Conservation (phyloP, 805 yeast species). For the Hanseniaspora clermontiae region DNA sequence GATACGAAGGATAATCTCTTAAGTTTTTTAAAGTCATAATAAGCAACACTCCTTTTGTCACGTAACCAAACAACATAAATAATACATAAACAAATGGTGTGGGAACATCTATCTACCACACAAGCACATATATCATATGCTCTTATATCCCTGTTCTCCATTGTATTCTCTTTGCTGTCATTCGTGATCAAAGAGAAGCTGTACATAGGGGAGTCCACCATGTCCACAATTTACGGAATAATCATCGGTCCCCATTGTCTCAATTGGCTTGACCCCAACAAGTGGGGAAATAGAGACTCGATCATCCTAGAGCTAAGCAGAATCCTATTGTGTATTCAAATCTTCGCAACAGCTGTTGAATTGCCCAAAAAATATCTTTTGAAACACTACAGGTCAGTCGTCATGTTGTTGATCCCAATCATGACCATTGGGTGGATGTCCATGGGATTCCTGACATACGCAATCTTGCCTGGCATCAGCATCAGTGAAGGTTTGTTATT, state of each 20-base stretch:
- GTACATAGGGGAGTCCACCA: constrained; percentile 84
- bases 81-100: constrained; percentile 19
- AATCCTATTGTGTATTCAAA: constrained; percentile 71
- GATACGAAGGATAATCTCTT: no score
- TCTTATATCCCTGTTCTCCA: constrained; percentile 68
- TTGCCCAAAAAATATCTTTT: constrained; percentile 80
- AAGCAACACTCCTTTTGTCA: no score
- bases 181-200: constrained; percentile 69
- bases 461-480: constrained; percentile 55
- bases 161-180: constrained; percentile 69
- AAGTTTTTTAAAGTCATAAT: no score
- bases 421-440: constrained; percentile 87
- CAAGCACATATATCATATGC: constrained; percentile 81
- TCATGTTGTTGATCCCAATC: constrained; percentile 64
- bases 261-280: constrained; percentile 67
- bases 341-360: constrained; percentile 90
- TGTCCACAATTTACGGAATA: constrained; percentile 73
- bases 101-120: constrained; percentile 31
- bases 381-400: constrained; percentile 67
- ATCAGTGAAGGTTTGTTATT: constrained; percentile 63
- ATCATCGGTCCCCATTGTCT: constrained; percentile 82
- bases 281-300: constrained; percentile 64
- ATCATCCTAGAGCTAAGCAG: constrained; percentile 76
- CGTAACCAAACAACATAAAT: no score
- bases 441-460: constrained; percentile 69